Percentiles rank a stretch among this genome's conserved stretches.
phyloP scores from a whole-genome alignment of 495 filamentous ascomycete species.

The Entonaema liquescens region DNA sequence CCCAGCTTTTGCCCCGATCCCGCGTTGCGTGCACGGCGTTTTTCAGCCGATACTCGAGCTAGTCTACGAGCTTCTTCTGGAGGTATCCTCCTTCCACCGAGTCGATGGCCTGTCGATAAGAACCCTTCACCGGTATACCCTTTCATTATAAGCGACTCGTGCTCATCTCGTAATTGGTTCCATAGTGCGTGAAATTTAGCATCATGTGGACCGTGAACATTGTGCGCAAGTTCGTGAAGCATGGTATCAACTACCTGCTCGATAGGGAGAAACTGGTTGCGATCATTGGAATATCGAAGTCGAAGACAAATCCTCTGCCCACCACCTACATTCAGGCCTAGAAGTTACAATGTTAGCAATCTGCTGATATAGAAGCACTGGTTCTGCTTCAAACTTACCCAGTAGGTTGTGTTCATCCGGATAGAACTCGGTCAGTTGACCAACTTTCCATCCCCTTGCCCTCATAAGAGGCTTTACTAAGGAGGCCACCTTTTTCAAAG shows the following conservation, averaged over 20 bases:
- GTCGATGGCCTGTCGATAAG: conserved; percentile 73
- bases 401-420: conserved; percentile 77
- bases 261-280: conserved; percentile 78
- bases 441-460: conserved; percentile 81
- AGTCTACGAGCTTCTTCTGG: conserved; percentile 78
- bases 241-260: conserved; percentile 89
- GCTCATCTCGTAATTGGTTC: conserved; percentile 88
- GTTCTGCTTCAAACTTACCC: conserved; percentile 54
- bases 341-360: conserved; percentile 14
- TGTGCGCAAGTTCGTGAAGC: conserved; percentile 96
- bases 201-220: conserved; percentile 83
- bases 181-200: conserved; percentile 83
- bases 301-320: conserved; percentile 85
- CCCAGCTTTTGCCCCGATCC: conserved; percentile 81
- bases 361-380: neutral
- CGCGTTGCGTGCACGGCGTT: conserved; percentile 63
- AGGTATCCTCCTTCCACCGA: conserved; percentile 75
- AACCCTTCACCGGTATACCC: conserved; percentile 96
- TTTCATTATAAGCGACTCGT: conserved; percentile 74
- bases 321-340: conserved; percentile 77
- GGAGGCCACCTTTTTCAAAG: conserved; percentile 83
- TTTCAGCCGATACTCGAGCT: conserved; percentile 80
- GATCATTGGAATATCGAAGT: conserved; percentile 79
- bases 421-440: conserved; percentile 84
- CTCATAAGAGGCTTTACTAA: conserved; percentile 96